Evolutionary conservation across 2,329 filamentous ascomycete genomes (phyloP).

Genomic region (Exophiala sp.): DNA sequence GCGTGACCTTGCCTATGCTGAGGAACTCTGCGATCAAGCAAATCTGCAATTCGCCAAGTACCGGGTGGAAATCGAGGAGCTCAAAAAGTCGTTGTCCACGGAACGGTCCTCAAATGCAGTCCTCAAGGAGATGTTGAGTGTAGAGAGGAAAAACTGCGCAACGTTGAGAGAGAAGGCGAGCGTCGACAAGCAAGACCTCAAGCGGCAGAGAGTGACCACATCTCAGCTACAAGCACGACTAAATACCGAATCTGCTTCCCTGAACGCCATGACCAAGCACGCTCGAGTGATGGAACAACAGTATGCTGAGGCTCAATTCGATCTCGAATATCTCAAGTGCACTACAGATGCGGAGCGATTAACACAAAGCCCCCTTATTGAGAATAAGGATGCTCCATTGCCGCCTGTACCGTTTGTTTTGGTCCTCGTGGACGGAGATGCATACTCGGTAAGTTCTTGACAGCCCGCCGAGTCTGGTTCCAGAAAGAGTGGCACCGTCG

Average conservation of each 20-base stretch:
- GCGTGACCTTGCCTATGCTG: slow-evolving; percentile 9
- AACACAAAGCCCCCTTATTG: not conserved
- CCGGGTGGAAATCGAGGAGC: slow-evolving; percentile 11
- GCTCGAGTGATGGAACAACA: slow-evolving; percentile 6
- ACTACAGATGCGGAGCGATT: slow-evolving; percentile 6
- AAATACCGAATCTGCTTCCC: slow-evolving; percentile 9
- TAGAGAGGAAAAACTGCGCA: slow-evolving; percentile 1
- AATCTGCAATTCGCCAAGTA: slow-evolving; percentile 19
- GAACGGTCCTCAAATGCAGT: not conserved
- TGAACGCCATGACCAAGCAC: slow-evolving; percentile 14
- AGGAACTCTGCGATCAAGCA: slow-evolving; percentile 18
- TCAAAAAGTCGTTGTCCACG: slow-evolving; percentile 4
- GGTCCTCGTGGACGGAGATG: slow-evolving; percentile 27
- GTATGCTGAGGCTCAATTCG: slow-evolving; percentile 17
- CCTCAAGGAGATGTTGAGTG: slow-evolving; percentile 1
- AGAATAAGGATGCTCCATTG: slow-evolving; percentile 10
- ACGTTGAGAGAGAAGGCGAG: not conserved
- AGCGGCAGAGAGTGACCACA: not conserved
- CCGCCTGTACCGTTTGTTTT: slow-evolving; percentile 25
- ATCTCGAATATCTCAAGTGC: slow-evolving; percentile 22
- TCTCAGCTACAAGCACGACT: slow-evolving; percentile 14
- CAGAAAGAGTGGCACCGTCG: too few species aligned
- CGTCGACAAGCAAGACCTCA: slow-evolving; percentile 5
- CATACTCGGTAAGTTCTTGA: slow-evolving; percentile 18
- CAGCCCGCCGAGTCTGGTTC: too few species aligned